These are phyloP conservation scores for Penicillium tannophilum DNA, from an alignment of 495 filamentous ascomycete genomes.

Conservation along the genomic window DNA sequence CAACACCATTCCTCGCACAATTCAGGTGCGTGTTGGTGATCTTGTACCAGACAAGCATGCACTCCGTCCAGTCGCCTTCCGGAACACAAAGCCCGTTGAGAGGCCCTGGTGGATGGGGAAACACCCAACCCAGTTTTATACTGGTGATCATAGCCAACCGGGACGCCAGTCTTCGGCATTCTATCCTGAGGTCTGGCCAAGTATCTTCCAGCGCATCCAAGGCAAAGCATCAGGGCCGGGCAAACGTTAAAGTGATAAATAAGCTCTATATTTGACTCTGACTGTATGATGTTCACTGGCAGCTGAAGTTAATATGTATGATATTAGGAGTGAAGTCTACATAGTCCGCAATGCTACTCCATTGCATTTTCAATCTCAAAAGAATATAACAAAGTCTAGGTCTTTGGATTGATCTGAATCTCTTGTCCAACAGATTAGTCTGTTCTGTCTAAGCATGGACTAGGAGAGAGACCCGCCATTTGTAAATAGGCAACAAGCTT, in stretches of 20 bases:
- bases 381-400: too few relatives aligned
- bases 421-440: too few relatives aligned
- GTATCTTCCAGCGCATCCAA: constrained; percentile 43
- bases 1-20: constrained; percentile 44
- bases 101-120: constrained; percentile 38
- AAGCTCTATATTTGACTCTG: background rate
- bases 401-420: too few relatives aligned
- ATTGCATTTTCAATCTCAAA: too few relatives aligned
- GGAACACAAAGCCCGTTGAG: constrained; percentile 34
- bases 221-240: background rate
- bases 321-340: background rate
- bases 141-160: constrained; percentile 34
- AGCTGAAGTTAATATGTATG: background rate
- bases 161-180: constrained; percentile 40
- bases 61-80: constrained; percentile 44
- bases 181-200: constrained; percentile 47
- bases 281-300: background rate
- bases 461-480: too few relatives aligned
- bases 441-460: too few relatives aligned
- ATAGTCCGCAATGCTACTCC: background rate
- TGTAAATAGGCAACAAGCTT: too few relatives aligned
- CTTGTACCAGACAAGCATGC: constrained; percentile 33
- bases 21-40: constrained; percentile 42
- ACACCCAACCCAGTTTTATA: constrained; percentile 37
- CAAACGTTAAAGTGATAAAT: background rate